These are phyloP conservation scores for Naganishia kalamii DNA, from an alignment of 768 basidiomycete genomes.

Conservation along the genomic window DNA sequence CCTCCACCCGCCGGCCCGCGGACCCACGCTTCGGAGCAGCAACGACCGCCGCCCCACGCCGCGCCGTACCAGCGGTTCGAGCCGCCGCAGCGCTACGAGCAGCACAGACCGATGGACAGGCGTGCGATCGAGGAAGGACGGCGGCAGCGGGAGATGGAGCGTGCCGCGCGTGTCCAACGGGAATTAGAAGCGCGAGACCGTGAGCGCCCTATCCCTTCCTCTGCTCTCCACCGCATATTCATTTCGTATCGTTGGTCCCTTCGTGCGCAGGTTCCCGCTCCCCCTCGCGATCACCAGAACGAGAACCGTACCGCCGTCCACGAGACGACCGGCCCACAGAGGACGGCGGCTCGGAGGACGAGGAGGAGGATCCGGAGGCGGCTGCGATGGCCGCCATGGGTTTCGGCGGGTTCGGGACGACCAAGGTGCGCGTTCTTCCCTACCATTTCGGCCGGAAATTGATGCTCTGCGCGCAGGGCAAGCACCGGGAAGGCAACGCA, in stretches of 20 bases:
- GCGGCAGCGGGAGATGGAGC: slow-evolving; percentile 28
- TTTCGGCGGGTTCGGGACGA: slow-evolving; percentile 73
- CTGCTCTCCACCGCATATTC: neutral
- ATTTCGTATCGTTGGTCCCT: neutral
- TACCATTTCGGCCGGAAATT: slow-evolving; percentile 57
- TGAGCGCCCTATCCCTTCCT: neutral
- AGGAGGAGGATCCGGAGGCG: slow-evolving; percentile 57
- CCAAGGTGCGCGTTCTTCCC: slow-evolving; percentile 58
- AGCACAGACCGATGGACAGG: slow-evolving; percentile 17
- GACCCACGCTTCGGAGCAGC: too few species aligned
- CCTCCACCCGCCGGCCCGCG: too few species aligned
- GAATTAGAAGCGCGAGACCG: neutral
- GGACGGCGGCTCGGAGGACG: slow-evolving; percentile 35
- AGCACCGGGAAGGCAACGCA: slow-evolving; percentile 57
- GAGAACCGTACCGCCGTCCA: slow-evolving; percentile 17
- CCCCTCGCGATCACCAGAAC: neutral
- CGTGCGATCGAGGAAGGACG: slow-evolving; percentile 37
- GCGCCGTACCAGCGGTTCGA: neutral
- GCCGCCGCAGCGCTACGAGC: slow-evolving; percentile 1
- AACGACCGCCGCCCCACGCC: too few species aligned
- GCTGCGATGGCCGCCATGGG: slow-evolving; percentile 80
- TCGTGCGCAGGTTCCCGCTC: neutral
- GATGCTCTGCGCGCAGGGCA: slow-evolving; percentile 74
- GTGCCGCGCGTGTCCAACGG: slow-evolving; percentile 8
- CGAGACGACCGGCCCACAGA: slow-evolving; percentile 13